phyloP scores from a whole-genome alignment of 2,329 filamentous ascomycete species.

The Xylariaceae sp. region DNA sequence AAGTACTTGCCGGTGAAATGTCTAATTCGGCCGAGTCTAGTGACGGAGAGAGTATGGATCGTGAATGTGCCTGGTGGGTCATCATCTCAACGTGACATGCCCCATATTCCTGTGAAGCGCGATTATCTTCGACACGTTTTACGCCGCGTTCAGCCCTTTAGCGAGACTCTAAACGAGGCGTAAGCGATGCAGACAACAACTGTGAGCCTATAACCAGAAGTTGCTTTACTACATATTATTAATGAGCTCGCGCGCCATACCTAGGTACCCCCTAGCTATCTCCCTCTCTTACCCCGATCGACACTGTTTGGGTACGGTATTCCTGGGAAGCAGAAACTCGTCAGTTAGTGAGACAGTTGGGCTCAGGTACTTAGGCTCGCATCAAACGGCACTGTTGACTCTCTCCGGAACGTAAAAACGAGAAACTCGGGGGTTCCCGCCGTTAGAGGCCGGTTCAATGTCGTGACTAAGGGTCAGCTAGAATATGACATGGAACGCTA shows the following conservation, averaged over 20 bases:
- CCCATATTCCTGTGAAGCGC: background rate
- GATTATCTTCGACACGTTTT: background rate
- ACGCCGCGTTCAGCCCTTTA: background rate
- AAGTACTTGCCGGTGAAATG: background rate
- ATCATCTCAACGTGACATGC: background rate
- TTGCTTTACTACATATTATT: no score
- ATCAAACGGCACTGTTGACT: background rate
- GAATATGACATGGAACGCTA: background rate
- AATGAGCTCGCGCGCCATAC: no score
- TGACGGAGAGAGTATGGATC: background rate
- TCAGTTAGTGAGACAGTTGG: background rate
- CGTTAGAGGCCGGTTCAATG: background rate
- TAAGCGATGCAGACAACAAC: background rate
- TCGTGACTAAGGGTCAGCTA: no score
- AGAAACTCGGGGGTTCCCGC: background rate
- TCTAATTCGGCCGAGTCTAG: background rate
- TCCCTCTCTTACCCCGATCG: no score
- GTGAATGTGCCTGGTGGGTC: background rate
- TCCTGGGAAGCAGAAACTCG: background rate
- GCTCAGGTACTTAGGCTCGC: background rate
- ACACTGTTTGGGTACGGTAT: no score
- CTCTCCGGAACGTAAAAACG: background rate
- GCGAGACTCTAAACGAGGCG: background rate
- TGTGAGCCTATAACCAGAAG: background rate
- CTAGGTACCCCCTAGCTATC: no score